These are phyloP conservation scores for Cicer bijugum DNA, from an alignment of 306 rosid genomes.

Conservation along the genomic window DNA sequence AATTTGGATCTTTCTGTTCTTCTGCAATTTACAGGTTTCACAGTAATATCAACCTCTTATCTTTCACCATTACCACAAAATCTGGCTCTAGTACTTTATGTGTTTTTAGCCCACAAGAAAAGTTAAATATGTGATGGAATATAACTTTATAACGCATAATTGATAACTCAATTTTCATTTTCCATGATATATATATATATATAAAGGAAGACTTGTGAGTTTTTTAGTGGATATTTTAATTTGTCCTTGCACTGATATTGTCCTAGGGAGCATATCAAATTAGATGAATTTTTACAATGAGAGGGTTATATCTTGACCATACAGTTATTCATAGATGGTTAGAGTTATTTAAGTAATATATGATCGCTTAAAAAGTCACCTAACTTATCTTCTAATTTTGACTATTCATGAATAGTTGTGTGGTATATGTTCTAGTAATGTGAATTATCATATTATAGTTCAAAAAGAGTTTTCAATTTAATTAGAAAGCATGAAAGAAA, in stretches of 20 bases:
- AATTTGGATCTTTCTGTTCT: slow-evolving; percentile 28
- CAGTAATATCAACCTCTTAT: slow-evolving; percentile 25
- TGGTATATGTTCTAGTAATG: not conserved
- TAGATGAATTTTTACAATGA: too few relatives aligned
- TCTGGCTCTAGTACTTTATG: not conserved
- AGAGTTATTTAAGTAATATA: too few relatives aligned
- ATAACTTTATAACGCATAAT: not conserved
- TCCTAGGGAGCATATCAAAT: too few relatives aligned
- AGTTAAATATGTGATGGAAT: not conserved
- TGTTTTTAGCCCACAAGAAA: not conserved
- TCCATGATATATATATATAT: not conserved
- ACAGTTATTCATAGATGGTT: too few relatives aligned
- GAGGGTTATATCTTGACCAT: too few relatives aligned
- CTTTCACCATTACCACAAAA: not conserved
- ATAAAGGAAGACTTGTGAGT: too few relatives aligned
- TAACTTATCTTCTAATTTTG: too few relatives aligned
- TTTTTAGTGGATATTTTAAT: too few relatives aligned
- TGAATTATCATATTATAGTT: not conserved
- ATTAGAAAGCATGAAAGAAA: not conserved
- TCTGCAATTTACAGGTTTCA: slow-evolving; percentile 49
- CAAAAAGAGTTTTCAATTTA: not conserved
- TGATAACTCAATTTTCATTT: not conserved
- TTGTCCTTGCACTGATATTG: too few relatives aligned
- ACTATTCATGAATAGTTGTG: too few relatives aligned
- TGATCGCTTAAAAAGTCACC: too few relatives aligned